Conservation (phyloP, 139 green algal species). For the Chlorella sorokiniana region DNA sequence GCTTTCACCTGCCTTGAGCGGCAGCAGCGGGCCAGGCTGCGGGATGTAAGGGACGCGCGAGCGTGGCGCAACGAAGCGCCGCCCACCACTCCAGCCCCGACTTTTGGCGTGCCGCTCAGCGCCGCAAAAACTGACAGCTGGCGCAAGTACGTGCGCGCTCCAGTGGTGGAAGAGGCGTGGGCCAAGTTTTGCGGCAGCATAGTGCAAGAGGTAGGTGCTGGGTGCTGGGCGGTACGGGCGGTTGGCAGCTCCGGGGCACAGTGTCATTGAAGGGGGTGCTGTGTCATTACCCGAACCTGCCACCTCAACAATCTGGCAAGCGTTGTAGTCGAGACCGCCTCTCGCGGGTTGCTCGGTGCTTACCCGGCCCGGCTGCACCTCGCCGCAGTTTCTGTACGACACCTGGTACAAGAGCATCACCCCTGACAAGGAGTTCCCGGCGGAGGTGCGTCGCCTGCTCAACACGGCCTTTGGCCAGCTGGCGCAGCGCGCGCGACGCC, state of each 20-base stretch:
- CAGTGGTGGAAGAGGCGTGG: constrained; percentile 69
- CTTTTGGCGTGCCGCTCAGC: background rate
- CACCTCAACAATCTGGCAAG: no score
- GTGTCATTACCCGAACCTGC: no score
- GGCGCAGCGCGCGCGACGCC: constrained; percentile 39
- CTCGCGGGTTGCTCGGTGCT: no score
- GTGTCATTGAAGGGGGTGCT: no score
- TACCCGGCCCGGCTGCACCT: background rate
- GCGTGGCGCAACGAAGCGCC: background rate
- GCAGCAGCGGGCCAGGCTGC: background rate
- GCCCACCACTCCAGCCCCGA: constrained; percentile 13
- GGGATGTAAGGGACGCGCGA: background rate
- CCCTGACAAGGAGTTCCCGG: constrained; percentile 80
- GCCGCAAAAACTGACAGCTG: constrained; percentile 45
- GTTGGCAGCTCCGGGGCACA: no score
- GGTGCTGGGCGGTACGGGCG: background rate
- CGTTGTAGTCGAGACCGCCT: no score
- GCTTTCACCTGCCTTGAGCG: background rate
- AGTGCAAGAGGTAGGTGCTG: constrained; percentile 64
- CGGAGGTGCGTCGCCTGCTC: constrained; percentile 69
- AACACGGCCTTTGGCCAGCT: constrained; percentile 76
- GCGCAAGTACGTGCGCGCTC: constrained; percentile 54
- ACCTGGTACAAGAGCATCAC: constrained; percentile 70
- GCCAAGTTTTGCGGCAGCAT: constrained; percentile 68
- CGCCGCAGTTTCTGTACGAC: constrained; percentile 82